Base-by-base conservation (phyloP, 306 rosid species). In the Prunus kanzakura region DNA sequence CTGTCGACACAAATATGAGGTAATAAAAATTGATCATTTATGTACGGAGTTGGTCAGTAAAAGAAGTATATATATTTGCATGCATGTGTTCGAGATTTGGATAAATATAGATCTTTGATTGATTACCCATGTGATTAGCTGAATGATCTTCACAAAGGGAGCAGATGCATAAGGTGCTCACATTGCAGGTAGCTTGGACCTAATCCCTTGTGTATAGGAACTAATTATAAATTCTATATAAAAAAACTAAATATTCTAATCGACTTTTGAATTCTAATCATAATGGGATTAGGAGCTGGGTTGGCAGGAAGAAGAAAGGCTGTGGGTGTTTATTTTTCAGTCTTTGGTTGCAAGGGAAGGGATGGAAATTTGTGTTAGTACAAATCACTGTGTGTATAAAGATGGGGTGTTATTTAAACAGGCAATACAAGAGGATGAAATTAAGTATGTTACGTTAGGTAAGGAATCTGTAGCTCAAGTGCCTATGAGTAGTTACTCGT, bases 181-280 rank as follows among this genome's bases (percentile, higher is more conserved):
- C 66, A 9, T 27, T 7, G 45, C 46, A 41, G 67, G 67, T 57
- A 15, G 67, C 76, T 72, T 57, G 76, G 67, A 72, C 38, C n/a
- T 55, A 38, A 55, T 72, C 19, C 65, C 29, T 27, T 30, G n/a
- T 4, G 41, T 61, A 30, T 61, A 6, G 19, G 15, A 25, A 61
- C 16, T 61, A 27, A 25, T 60, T 60, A 60, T 12, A 25, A 56
- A 51, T 14, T 12, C 15, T 32, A 32, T 20, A 20, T 20, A 51
- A 51, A 9, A 56, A 20, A 20, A 20, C 27, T n/a, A 20, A 56
- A n/a, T n/a, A 19, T 55, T 60, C 16, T 25, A 57, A 11, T 57
- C 30, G 15, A 57, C 63, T 1, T 20, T 20, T 9, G 22, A 23
- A 56, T 20, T 1, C 15, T 56, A 56, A 56, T 56, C 2, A 20